A percentile compares a stretch with the other conserved stretches of the same genome.
These are phyloP conservation scores for Dacryopinax primogenitus DNA, from an alignment of 768 basidiomycete genomes.

Conservation along the genomic window DNA sequence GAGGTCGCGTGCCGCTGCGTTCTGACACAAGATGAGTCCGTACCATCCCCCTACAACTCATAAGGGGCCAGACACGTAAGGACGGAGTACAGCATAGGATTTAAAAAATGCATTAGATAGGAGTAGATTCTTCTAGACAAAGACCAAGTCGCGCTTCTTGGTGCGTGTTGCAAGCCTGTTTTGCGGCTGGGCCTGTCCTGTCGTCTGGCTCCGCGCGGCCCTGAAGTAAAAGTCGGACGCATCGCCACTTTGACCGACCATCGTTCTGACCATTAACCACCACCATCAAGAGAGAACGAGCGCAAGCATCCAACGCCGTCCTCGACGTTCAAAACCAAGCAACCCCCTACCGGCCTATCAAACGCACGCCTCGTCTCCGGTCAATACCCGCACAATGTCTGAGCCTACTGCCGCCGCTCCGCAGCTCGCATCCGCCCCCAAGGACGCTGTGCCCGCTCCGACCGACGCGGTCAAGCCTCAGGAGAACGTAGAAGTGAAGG, in stretches of 20 bases:
- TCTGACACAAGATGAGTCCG: neutral
- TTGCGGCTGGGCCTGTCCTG: too few relatives aligned
- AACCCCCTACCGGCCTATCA: neutral
- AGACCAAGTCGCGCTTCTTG: too few relatives aligned
- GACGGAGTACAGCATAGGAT: neutral
- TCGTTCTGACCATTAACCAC: neutral
- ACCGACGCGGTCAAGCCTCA: slow-evolving; percentile 1
- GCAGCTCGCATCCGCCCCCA: neutral
- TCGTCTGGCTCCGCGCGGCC: slow-evolving; percentile 8
- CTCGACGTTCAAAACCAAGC: slow-evolving; percentile 6
- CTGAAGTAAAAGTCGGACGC: neutral
- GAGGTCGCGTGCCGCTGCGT: neutral
- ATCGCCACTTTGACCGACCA: neutral
- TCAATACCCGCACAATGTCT: slow-evolving; percentile 57
- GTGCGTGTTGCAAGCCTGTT: too few relatives aligned
- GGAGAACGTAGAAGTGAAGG: slow-evolving; percentile 34
- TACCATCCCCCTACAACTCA: neutral
- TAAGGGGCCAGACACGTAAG: neutral
- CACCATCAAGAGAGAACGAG: slow-evolving; percentile 8
- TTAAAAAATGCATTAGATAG: neutral
- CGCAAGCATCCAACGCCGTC: slow-evolving; percentile 3
- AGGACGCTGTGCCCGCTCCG: slow-evolving; percentile 3
- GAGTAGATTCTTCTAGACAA: too few relatives aligned
- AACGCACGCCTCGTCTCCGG: slow-evolving; percentile 32
- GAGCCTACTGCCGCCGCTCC: slow-evolving; percentile 72